Evolutionary conservation across 176 grass and related monocot genomes (phyloP).

Genomic region (Oryza brachyantha): DNA sequence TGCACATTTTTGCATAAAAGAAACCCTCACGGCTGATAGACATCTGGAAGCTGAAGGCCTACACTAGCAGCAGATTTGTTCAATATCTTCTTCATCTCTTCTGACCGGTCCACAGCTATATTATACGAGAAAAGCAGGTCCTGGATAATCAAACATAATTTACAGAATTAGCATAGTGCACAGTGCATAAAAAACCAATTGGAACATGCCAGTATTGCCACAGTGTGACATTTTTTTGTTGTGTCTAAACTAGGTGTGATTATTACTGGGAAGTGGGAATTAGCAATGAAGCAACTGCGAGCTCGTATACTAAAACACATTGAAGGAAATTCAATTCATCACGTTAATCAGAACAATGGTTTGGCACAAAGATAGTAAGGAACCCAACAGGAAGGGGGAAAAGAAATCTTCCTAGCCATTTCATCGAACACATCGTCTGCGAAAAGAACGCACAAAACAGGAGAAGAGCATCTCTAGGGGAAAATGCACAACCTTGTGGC

Average conservation of each 20-base stretch:
- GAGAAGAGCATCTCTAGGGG: too few species aligned
- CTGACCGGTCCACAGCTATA: constrained; percentile 84
- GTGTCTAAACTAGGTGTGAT: too few species aligned
- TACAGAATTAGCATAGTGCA: not conserved
- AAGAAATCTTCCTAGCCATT: constrained; percentile 2
- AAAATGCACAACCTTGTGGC: constrained; percentile 83
- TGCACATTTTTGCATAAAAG: not conserved
- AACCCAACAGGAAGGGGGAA: too few species aligned
- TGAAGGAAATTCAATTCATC: too few species aligned
- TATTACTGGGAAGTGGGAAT: too few species aligned
- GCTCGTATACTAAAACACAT: too few species aligned
- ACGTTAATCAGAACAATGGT: too few species aligned
- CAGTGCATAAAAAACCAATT: not conserved
- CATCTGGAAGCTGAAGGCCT: constrained; percentile 81
- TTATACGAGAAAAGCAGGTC: constrained; percentile 89
- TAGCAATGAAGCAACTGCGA: too few species aligned
- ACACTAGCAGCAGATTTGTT: constrained; percentile 97
- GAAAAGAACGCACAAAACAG: too few species aligned
- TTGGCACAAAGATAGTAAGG: too few species aligned
- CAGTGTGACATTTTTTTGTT: not conserved
- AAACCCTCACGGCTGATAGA: constrained; percentile 54
- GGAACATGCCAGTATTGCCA: not conserved
- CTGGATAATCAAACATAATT: constrained; percentile 37
- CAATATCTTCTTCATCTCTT: constrained; percentile 88
- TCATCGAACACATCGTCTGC: not conserved